Base-by-base conservation (phyloP, 108 stramenopile genomes). In the Nannochloropsis salina region DNA sequence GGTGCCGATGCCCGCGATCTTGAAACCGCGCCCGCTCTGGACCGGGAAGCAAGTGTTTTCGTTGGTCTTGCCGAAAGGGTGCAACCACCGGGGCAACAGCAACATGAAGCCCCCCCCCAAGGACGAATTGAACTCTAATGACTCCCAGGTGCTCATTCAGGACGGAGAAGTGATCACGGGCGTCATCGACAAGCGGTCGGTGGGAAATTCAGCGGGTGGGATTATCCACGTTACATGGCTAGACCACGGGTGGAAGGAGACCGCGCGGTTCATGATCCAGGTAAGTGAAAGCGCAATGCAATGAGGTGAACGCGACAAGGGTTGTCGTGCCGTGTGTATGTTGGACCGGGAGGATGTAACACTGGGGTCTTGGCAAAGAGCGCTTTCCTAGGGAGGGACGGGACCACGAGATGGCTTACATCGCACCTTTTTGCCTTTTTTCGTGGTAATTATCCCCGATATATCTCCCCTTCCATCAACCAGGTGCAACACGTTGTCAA, bases 21-120 rank as follows among this genome's bases (percentile, higher is more conserved):
- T 96, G 83, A 97, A 98, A 85, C 99, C 99, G 9, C 84, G 92
- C 82, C 95, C 95, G 82, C 93, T 98, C 74, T 99, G 99, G 99
- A 98, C 97, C 6, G 99, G 99, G n/a, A 99, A 99, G 90, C 99
- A 99, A 92, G 82, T 97, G 47, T 91, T 97, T 79, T 93, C 93
- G 42, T 84, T 95, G 85, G 96, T 97, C 88, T 86, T 96, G n/a
- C 98, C 96, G 9, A 94, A 94, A 80, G 82, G 42, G 82, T 82
- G 42, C 20, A 74, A 74, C 61, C 61, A 74, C 61, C 61, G 61
- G n/a, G 61, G 61, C 20, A 74, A 74, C 61, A 74, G 61, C 61
- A 74, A 80, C 20, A 42, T 45, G 83, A 20, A 82, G 61, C 18
- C 83, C 81, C 81, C 81, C 11, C 81, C 81, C 22, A 41, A 22